Evolutionary conservation across 225 moss, liverwort and hornwort genomes (phyloP).

Genomic region (Rhytidiadelphus loreus): DNA sequence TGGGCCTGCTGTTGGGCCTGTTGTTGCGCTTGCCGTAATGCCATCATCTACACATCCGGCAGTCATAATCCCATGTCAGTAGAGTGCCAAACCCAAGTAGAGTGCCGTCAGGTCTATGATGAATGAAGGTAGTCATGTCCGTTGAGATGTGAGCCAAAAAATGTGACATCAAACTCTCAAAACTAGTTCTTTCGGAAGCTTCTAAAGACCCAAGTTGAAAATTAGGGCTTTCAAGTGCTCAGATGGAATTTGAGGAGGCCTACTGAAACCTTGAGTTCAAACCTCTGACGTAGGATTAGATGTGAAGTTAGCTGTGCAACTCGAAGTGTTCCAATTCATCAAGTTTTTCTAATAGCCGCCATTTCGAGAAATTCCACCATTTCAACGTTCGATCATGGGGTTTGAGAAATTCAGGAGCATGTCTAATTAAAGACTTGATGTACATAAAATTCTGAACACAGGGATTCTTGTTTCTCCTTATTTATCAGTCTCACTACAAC

Average conservation of each 20-base stretch:
- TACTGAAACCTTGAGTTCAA: neutral
- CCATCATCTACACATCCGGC: conserved; percentile 23
- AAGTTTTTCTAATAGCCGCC: neutral
- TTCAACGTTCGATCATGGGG: neutral
- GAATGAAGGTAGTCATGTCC: too few relatives aligned
- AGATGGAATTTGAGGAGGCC: neutral
- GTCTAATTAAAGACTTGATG: too few relatives aligned
- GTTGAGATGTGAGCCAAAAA: neutral
- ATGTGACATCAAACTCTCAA: neutral
- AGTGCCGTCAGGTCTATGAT: neutral
- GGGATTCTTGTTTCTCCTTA: neutral
- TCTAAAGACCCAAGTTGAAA: neutral
- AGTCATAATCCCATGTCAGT: neutral
- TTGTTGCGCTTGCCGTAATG: conserved; percentile 11
- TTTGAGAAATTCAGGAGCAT: too few relatives aligned
- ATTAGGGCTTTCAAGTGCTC: neutral
- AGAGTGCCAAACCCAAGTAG: neutral
- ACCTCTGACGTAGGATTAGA: neutral
- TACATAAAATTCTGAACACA: neutral
- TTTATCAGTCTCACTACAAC: neutral
- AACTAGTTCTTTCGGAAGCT: neutral
- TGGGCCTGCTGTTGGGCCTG: conserved; percentile 8
- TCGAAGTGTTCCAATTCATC: neutral
- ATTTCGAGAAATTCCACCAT: neutral
- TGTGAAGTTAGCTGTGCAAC: neutral